Base-by-base conservation (phyloP, 2,329 filamentous ascomycete species). In the Aspergillus pseudoterreus region DNA sequence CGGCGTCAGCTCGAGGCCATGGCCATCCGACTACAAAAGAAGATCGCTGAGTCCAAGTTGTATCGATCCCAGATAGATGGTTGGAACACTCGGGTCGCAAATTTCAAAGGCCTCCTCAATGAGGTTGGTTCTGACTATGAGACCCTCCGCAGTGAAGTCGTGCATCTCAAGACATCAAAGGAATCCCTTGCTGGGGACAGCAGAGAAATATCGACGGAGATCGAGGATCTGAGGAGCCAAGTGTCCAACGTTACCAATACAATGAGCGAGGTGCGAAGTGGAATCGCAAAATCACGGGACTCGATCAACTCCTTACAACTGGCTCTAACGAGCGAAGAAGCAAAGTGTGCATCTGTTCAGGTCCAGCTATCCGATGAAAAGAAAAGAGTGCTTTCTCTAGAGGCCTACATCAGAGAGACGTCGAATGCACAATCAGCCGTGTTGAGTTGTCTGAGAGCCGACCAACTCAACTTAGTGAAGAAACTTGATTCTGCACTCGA, bases 1-100 rank as follows among this genome's bases (percentile, higher is more conserved):
- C 64, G 57, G 24, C 51, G 47, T 5, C 54, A 65, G n/a, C 33
- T 70, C 10, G 53, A 58, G 5, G 43, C 51, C 10, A 52, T 55
- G 4, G 48, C 59, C n/a, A 35, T 32, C 5, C 51, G 58, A 6
- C 43, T 65, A 10, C 52, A 59, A 30, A 62, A 60, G 36, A 58
- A 57, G 17, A 45, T 57, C 15, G 54, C 47, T 4, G 60, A 69
- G 12, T 49, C 57, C 3, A 59, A 55, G 8, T 39, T 53, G 5
- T 58, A 63, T 8, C 57, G 54, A 33, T 49, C 59, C 6, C 62
- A 64, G 15, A 51, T 70, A 22, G 63, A 66, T 15, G 54, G 58
- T 24, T 73, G 70, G 70, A 73, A 68, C 52, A 46, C 51, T 4
- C 71, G 66, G 32, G 50, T 73, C 6, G 45, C 49, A 5, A 70